A percentile compares a stretch with the other conserved stretches of the same genome.
Evolutionary conservation across 2,329 filamentous ascomycete genomes (phyloP).

Genomic region (Sporothrix protearum): DNA sequence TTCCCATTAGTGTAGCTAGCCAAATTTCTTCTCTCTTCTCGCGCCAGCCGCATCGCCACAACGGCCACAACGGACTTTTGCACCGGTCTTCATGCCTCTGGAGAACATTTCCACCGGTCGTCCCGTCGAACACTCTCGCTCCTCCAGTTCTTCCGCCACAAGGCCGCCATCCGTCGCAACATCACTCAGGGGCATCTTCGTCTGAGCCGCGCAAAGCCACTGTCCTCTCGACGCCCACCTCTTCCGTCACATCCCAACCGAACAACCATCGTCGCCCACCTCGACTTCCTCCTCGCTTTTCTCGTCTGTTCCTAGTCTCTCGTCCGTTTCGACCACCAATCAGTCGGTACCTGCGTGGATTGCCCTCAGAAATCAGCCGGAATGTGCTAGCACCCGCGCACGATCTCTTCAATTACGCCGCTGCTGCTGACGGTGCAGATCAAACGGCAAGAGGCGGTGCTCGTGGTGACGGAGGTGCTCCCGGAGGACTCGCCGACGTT

Average conservation of each 20-base stretch:
- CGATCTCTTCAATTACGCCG: neutral
- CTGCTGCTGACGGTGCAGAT: conserved; percentile 8
- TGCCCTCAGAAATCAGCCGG: conserved; percentile 17
- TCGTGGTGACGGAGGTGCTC: neutral
- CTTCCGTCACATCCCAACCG: conserved; percentile 5
- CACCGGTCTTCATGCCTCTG: conserved; percentile 22
- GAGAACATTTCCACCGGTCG: conserved; percentile 12
- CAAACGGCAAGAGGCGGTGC: neutral
- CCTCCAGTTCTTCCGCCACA: neutral
- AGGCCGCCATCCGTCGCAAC: neutral
- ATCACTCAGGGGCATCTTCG: neutral
- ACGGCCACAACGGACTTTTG: neutral
- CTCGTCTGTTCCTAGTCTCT: conserved; percentile 15
- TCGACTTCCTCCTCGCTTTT: conserved; percentile 20
- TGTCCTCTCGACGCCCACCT: neutral
- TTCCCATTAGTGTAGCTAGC: neutral
- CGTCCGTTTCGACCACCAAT: conserved; percentile 8
- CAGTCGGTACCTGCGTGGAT: conserved; percentile 16
- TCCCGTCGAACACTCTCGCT: neutral
- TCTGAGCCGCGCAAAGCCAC: neutral
- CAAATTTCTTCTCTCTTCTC: neutral
- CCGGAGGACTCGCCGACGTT: neutral
- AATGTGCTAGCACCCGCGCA: conserved; percentile 11
- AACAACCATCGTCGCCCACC: conserved; percentile 13
- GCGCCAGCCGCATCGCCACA: neutral